phyloP scores from a whole-genome alignment of 2,329 filamentous ascomycete genomes.

The Stemphylium beticola region DNA sequence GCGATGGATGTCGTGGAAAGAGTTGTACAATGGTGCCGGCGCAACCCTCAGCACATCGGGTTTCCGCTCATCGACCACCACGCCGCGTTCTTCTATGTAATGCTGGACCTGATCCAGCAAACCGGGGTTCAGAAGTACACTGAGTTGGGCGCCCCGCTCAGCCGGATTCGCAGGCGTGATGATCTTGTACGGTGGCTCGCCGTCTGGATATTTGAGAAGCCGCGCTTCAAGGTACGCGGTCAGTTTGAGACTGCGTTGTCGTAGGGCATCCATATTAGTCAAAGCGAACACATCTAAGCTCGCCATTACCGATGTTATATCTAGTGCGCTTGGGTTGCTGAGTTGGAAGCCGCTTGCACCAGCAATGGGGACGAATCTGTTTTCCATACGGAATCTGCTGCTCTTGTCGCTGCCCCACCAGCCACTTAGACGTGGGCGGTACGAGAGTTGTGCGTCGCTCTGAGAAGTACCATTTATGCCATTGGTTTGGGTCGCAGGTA shows the following conservation, averaged over 20 bases:
- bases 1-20: slow-evolving; percentile 70
- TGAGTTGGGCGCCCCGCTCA: slow-evolving; percentile 80
- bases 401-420: slow-evolving; percentile 88
- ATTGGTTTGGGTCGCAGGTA: neutral
- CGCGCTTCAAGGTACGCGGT: slow-evolving; percentile 75
- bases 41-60: slow-evolving; percentile 85
- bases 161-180: slow-evolving; percentile 73
- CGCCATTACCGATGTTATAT: slow-evolving; percentile 75
- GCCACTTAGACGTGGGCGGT: slow-evolving; percentile 72
- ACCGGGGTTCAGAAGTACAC: slow-evolving; percentile 70
- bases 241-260: slow-evolving; percentile 73
- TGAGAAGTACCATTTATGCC: slow-evolving; percentile 35
- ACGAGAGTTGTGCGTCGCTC: slow-evolving; percentile 51
- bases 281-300: slow-evolving; percentile 76
- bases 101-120: slow-evolving; percentile 72
- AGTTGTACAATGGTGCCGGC: slow-evolving; percentile 84
- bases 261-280: slow-evolving; percentile 71
- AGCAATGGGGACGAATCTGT: slow-evolving; percentile 75
- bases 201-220: slow-evolving; percentile 29
- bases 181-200: slow-evolving; percentile 52
- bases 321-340: slow-evolving; percentile 82
- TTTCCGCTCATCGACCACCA: slow-evolving; percentile 82
- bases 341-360: slow-evolving; percentile 84
- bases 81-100: slow-evolving; percentile 69
- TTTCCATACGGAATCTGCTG: slow-evolving; percentile 82